Percentiles rank a stretch among this genome's conserved stretches.
phyloP scores from a whole-genome alignment of 2,329 filamentous ascomycete genomes.

The Myriosclerotinia duriaeana region DNA sequence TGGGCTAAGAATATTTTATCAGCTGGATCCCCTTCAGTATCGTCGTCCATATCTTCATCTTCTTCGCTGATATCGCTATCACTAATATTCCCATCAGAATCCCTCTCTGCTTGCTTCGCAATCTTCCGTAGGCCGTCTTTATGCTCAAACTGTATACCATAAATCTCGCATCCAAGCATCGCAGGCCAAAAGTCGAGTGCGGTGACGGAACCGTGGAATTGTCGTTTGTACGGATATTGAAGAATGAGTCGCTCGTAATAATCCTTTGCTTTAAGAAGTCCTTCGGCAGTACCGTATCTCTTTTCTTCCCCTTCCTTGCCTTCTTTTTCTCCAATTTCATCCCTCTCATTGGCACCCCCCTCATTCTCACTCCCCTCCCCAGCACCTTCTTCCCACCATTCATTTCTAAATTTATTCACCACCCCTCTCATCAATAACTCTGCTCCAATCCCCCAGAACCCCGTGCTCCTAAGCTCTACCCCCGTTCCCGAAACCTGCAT shows the following conservation, averaged over 20 bases:
- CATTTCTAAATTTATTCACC: conserved; percentile 32
- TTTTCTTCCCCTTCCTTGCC: conserved; percentile 17
- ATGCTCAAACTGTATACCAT: conserved; percentile 65
- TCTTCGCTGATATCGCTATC: conserved; percentile 29
- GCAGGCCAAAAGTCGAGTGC: conserved; percentile 79
- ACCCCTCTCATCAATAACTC: conserved; percentile 70
- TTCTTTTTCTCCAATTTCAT: conserved; percentile 23
- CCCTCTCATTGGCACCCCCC: conserved; percentile 1
- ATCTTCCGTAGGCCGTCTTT: conserved; percentile 46
- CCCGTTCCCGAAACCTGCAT: conserved; percentile 54
- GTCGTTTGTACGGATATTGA: conserved; percentile 67
- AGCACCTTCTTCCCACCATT: conserved; percentile 20
- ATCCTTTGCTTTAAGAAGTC: conserved; percentile 57
- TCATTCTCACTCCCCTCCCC: conserved; percentile 8
- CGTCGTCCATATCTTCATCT: conserved; percentile 26
- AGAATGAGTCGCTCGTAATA: conserved; percentile 80
- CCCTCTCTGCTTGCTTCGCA: conserved; percentile 37
- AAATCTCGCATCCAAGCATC: conserved; percentile 79
- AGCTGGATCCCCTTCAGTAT: conserved; percentile 25
- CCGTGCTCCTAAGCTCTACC: conserved; percentile 67
- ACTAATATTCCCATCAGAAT: conserved; percentile 32
- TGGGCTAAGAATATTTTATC: conserved; percentile 31
- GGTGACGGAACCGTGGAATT: conserved; percentile 58
- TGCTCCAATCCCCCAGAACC: conserved; percentile 79
- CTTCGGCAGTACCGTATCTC: conserved; percentile 46